Percentiles rank a stretch among this genome's conserved stretches.
These are phyloP conservation scores for Lactarius indigo DNA, from an alignment of 768 basidiomycete genomes.

Conservation along the genomic window DNA sequence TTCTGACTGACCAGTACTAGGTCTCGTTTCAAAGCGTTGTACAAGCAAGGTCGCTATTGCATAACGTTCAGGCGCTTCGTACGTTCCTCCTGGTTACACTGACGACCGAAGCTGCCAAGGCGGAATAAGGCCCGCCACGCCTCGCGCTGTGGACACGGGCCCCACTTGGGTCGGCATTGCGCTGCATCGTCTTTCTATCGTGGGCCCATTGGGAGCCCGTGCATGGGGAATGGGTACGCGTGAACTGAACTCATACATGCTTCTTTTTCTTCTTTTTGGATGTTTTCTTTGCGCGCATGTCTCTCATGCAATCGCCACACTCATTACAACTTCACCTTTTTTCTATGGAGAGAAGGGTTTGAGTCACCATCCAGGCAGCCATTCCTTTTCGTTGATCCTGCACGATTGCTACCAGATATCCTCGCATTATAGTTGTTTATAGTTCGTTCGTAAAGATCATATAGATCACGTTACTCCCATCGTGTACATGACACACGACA, in stretches of 20 bases:
- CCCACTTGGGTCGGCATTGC: too few relatives aligned
- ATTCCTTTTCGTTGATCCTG: not conserved
- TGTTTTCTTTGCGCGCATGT: not conserved
- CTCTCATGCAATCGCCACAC: not conserved
- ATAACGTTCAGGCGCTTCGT: slow-evolving; percentile 30
- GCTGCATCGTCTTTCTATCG: too few relatives aligned
- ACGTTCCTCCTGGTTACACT: slow-evolving; percentile 36
- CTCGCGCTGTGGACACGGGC: too few relatives aligned
- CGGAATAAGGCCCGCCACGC: slow-evolving; percentile 33
- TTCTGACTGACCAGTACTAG: not conserved
- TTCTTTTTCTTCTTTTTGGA: too few relatives aligned
- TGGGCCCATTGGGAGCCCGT: too few relatives aligned
- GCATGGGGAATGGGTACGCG: too few relatives aligned
- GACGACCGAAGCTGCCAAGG: slow-evolving; percentile 36
- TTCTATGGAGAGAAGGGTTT: not conserved
- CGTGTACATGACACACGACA: not conserved
- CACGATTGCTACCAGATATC: not conserved
- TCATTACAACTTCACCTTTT: not conserved
- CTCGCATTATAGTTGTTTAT: not conserved
- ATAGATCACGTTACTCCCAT: too few relatives aligned
- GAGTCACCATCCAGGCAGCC: not conserved
- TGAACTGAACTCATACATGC: not conserved
- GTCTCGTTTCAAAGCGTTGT: slow-evolving; percentile 28
- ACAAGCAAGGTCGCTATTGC: slow-evolving; percentile 30
- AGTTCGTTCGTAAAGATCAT: not conserved